phyloP scores from a whole-genome alignment of 1,284 basidiomycete genomes.

The Nidula niveotomentosa region DNA sequence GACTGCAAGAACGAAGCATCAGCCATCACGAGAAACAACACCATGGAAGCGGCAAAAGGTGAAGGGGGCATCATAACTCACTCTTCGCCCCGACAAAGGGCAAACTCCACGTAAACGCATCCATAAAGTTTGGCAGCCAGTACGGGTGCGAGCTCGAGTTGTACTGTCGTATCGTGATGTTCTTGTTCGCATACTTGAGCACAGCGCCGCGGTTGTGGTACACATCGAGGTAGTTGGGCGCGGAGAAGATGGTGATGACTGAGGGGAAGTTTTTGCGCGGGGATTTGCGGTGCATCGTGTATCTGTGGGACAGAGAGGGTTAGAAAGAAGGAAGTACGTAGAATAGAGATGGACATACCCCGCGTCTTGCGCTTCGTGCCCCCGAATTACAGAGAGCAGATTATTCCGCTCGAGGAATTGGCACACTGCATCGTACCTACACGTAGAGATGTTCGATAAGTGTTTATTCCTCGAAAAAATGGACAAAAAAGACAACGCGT shows the following conservation, averaged over 20 bases:
- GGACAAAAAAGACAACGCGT: too few relatives aligned
- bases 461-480: background rate
- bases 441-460: background rate
- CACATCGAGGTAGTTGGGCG: constrained; percentile 95
- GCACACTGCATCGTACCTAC: constrained; percentile 90
- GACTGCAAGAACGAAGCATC: constrained; percentile 45
- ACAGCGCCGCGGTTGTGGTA: constrained; percentile 97
- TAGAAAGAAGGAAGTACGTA: background rate
- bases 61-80: constrained; percentile 52
- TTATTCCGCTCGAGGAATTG: constrained; percentile 93
- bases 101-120: constrained; percentile 98
- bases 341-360: constrained; percentile 52
- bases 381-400: constrained; percentile 92
- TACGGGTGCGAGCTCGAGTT: constrained; percentile 93
- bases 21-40: background rate
- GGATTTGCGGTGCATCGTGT: constrained; percentile 94
- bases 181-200: constrained; percentile 97
- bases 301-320: constrained; percentile 40
- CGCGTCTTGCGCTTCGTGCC: constrained; percentile 97
- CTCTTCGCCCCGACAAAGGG: constrained; percentile 99
- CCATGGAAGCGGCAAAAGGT: constrained; percentile 13
- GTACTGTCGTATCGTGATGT: constrained; percentile 97
- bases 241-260: constrained; percentile 96
- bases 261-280: constrained; percentile 90
- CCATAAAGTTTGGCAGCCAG: constrained; percentile 98